Evolutionary conservation across 306 rosid species (phyloP).

Genomic region (Quercus berberidifolia): DNA sequence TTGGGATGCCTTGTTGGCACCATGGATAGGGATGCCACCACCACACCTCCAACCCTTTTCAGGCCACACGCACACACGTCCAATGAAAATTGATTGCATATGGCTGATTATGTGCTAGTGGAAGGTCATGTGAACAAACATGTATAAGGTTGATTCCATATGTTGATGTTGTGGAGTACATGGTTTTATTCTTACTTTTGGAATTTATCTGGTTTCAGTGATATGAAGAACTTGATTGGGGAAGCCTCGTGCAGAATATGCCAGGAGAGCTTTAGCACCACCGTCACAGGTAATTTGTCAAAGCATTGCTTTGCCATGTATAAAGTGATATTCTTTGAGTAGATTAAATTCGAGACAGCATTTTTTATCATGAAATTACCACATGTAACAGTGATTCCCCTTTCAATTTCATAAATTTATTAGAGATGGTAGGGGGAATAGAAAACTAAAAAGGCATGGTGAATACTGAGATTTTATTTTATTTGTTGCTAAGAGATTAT

Average conservation of each 20-base stretch:
- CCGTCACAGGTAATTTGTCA: conserved; percentile 52
- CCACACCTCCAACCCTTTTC: no score
- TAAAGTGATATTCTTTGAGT: neutral
- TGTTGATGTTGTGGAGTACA: conserved; percentile 4
- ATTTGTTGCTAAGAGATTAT: no score
- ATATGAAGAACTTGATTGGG: conserved; percentile 83
- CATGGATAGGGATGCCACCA: no score
- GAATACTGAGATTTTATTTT: neutral
- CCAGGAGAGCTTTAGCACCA: conserved; percentile 80
- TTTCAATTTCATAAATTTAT: neutral
- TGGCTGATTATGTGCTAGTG: neutral
- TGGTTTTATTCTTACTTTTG: neutral
- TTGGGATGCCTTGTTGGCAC: no score
- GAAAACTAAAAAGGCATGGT: neutral
- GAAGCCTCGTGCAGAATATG: conserved; percentile 85
- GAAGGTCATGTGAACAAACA: neutral
- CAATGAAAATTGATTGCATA: neutral
- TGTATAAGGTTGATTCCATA: neutral
- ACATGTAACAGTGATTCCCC: neutral
- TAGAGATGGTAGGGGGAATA: neutral
- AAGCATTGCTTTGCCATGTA: neutral
- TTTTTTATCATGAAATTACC: neutral
- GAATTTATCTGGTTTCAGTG: conserved; percentile 48
- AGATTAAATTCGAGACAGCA: neutral
- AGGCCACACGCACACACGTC: neutral